Base-by-base conservation (phyloP, 768 basidiomycete genomes). In the Arthromyces matolae region DNA sequence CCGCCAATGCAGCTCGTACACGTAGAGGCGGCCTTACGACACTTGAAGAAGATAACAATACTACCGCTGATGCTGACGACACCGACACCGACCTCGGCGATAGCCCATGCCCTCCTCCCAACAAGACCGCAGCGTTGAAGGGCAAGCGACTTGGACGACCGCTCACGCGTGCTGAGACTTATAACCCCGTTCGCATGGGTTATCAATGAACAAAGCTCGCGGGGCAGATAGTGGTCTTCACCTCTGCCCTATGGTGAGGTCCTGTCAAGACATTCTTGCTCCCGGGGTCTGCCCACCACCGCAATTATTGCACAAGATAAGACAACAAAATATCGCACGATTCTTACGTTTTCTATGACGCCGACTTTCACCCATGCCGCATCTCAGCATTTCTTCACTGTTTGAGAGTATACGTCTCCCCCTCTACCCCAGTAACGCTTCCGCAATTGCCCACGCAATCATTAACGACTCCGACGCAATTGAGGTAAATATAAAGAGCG, bases 81-180 rank as follows among this genome's bases (percentile, higher is more conserved):
- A 86, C 84, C 35, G 86, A 88, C 45, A 80, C 79, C 5, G 87
- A 89, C 55, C 64, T 89, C 35, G 89, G 88, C 12, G 89, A 89
- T 58, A 93, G 90, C 57, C 92, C 92, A 4, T 95, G 92, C 68
- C 89, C 89, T 3, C 84, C 89, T 38, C 82, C 86, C 9, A 80
- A 75, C 27, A 88, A 85, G 60, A 70, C 67, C 32, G 63, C 68
- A 35, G 64, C 68, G 18, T 73, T 79, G 45, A 83, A 84, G 63
- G 72, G 67, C 59, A 87, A 82, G 68, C 83, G 80, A 64, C 52
- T 73, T 16, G 69, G 61, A 20, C 73, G 77, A 23, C 73, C 77
- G 10, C 67, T 89, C 27, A 56, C 65, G 8, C 76, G 84, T 13
- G 78, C 85, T 1, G 86, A 89, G 64, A 88, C 87, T 3, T 88